Conservation (phyloP, 2,329 filamentous ascomycete genomes). For the Cercospora sp. region DNA sequence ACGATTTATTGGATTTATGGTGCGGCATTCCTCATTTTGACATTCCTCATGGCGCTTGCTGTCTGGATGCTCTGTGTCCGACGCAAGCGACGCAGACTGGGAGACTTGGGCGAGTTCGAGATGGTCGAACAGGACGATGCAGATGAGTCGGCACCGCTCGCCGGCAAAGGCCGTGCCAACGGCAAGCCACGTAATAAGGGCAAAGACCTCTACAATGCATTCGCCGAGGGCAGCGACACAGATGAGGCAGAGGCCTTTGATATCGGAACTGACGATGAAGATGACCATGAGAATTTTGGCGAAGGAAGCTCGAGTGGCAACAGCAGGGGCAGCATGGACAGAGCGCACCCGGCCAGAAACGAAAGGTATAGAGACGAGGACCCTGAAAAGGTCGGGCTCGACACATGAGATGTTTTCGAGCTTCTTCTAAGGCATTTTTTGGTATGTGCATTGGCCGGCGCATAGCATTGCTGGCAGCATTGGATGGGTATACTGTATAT, state of each 20-base stretch:
- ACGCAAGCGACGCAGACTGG: conserved; percentile 60
- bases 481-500: neutral
- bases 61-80: conserved; percentile 80
- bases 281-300: conserved; percentile 25
- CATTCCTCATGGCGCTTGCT: conserved; percentile 74
- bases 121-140: conserved; percentile 79
- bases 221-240: conserved; percentile 81
- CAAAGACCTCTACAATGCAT: conserved; percentile 94
- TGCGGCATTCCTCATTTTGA: conserved; percentile 75
- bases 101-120: conserved; percentile 91
- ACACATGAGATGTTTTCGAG: neutral
- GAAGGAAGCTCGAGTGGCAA: conserved; percentile 21
- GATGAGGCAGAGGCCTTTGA: conserved; percentile 54
- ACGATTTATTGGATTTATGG: conserved; percentile 95
- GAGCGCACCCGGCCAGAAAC: conserved; percentile 11
- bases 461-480: conserved; percentile 3
- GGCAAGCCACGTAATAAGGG: conserved; percentile 61
- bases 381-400: conserved; percentile 15
- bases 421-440: neutral
- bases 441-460: neutral
- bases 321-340: conserved; percentile 4
- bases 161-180: conserved; percentile 34
- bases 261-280: conserved; percentile 29
- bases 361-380: conserved; percentile 29
- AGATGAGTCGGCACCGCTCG: conserved; percentile 51